These are phyloP conservation scores for Penicillium cataractarum DNA, from an alignment of 495 filamentous ascomycete species.

Conservation along the genomic window DNA sequence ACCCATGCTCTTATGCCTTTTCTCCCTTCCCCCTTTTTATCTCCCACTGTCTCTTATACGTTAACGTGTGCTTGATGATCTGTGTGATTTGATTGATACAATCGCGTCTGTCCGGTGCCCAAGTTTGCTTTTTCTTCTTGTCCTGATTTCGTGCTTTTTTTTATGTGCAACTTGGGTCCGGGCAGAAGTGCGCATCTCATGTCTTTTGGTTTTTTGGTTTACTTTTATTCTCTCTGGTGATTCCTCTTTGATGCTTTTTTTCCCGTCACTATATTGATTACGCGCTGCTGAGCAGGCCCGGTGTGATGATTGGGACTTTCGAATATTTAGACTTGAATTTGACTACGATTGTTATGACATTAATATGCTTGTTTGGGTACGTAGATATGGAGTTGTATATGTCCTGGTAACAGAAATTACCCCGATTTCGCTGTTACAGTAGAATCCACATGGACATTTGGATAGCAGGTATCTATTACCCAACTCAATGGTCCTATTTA, in stretches of 20 bases:
- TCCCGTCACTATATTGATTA: constrained; percentile 11
- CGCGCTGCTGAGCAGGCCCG: constrained; percentile 32
- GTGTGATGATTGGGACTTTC: constrained; percentile 20
- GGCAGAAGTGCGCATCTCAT: constrained; percentile 57
- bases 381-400: background rate
- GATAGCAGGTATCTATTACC: too few species aligned
- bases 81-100: constrained; percentile 53
- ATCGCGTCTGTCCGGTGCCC: constrained; percentile 52
- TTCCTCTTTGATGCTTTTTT: constrained; percentile 13
- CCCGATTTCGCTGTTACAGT: too few species aligned
- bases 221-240: too few species aligned
- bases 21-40: constrained; percentile 22
- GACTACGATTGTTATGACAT: constrained; percentile 31
- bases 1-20: constrained; percentile 13
- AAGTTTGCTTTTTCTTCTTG: constrained; percentile 30
- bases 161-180: constrained; percentile 37
- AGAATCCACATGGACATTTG: background rate
- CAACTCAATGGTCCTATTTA: too few species aligned
- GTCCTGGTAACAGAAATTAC: too few species aligned
- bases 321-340: constrained; percentile 28
- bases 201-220: too few species aligned
- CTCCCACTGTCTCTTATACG: constrained; percentile 28
- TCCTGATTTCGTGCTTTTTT: constrained; percentile 31
- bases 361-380: background rate
- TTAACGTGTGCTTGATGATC: constrained; percentile 43